A percentile compares a stretch with the other conserved stretches of the same genome.
phyloP scores from a whole-genome alignment of 257 asterid species.

The Echium plantagineum region DNA sequence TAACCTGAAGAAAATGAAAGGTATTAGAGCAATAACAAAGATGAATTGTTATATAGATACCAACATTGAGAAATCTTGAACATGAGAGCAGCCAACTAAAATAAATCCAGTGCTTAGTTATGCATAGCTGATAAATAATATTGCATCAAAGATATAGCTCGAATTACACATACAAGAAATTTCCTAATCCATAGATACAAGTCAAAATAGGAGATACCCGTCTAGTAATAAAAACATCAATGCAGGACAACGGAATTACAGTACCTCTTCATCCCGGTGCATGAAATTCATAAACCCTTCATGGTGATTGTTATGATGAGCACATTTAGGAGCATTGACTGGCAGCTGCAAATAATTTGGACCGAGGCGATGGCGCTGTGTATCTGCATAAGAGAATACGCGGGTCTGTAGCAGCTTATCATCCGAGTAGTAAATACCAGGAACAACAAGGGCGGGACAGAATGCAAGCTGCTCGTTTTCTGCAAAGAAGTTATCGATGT shows the following conservation, averaged over 20 bases:
- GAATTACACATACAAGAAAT: too few species aligned
- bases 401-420: constrained; percentile 38
- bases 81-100: background rate
- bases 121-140: background rate
- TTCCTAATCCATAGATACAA: background rate
- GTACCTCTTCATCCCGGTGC: constrained; percentile 20
- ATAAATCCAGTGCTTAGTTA: too few species aligned
- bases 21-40: too few species aligned
- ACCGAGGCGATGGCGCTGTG: constrained; percentile 45
- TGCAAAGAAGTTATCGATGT: constrained; percentile 65
- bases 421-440: constrained; percentile 13
- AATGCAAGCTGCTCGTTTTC: constrained; percentile 47
- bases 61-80: background rate
- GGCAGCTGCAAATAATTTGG: constrained; percentile 48
- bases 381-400: constrained; percentile 32
- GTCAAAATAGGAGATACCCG: background rate
- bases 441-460: constrained; percentile 37
- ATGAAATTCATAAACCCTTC: constrained; percentile 39
- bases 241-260: background rate
- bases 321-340: constrained; percentile 40
- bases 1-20: constrained; percentile 18
- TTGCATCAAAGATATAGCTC: background rate
- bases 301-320: constrained; percentile 41
- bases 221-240: background rate
- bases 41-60: background rate